Conservation (phyloP, 1,284 basidiomycete genomes). For the Ustilago curta region DNA sequence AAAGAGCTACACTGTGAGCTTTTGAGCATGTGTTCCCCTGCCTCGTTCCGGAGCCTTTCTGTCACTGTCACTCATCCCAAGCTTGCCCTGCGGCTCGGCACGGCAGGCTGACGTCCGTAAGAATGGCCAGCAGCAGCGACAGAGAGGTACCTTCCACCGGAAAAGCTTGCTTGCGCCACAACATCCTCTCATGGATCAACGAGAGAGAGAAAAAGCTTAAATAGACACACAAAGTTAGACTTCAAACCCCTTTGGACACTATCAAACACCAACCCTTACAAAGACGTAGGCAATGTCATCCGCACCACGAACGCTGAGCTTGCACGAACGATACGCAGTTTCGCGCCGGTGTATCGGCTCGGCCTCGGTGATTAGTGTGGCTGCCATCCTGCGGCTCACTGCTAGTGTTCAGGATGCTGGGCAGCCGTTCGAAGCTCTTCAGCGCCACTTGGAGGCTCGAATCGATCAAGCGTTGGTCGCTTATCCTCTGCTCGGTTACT, state of each 20-base stretch:
- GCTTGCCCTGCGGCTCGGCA: no score
- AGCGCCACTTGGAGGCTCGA: slow-evolving; percentile 2
- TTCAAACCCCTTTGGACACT: not conserved
- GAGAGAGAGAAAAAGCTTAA: no score
- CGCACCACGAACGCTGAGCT: slow-evolving; percentile 11
- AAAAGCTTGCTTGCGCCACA: no score
- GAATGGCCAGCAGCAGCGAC: no score
- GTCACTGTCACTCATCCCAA: no score
- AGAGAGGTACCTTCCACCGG: no score
- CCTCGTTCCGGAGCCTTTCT: no score
- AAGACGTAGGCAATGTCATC: slow-evolving; percentile 13
- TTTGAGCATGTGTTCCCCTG: not conserved
- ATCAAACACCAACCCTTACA: not conserved
- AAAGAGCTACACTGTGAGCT: not conserved
- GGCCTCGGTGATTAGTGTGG: slow-evolving; percentile 20
- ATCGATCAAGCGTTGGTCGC: slow-evolving; percentile 11
- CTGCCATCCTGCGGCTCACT: slow-evolving; percentile 25
- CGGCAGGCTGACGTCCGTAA: no score
- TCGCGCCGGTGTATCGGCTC: slow-evolving; percentile 23
- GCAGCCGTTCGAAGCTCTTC: slow-evolving; percentile 5
- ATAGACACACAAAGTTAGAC: not conserved
- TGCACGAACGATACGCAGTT: slow-evolving; percentile 37
- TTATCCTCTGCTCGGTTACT: slow-evolving; percentile 24
- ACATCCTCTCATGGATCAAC: no score
- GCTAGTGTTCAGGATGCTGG: no score